A percentile compares a stretch with the other conserved stretches of the same genome.
These are phyloP conservation scores for Leucocoprinus birnbaumii DNA, from an alignment of 768 basidiomycete genomes.

Conservation along the genomic window DNA sequence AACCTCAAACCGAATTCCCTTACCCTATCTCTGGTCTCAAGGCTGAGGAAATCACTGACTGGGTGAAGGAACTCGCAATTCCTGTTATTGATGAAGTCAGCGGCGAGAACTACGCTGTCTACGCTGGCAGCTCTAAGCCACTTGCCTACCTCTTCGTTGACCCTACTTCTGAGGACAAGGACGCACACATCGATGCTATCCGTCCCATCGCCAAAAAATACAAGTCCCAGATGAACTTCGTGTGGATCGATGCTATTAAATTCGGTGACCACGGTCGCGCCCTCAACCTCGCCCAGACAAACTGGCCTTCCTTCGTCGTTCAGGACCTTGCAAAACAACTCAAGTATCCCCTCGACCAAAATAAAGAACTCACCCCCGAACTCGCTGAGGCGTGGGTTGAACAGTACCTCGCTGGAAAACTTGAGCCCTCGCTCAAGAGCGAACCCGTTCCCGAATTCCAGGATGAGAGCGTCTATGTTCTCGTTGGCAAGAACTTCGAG, in stretches of 20 bases:
- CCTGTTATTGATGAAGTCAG: slow-evolving; percentile 91
- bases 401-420: slow-evolving; percentile 66
- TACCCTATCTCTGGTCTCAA: slow-evolving; percentile 56
- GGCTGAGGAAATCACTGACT: slow-evolving; percentile 63
- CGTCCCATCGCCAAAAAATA: slow-evolving; percentile 76
- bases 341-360: slow-evolving; percentile 86
- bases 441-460: slow-evolving; percentile 83
- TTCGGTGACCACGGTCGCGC: slow-evolving; percentile 96
- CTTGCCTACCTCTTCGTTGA: slow-evolving; percentile 95
- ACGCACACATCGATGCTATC: slow-evolving; percentile 63
- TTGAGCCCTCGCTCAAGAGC: slow-evolving; percentile 86
- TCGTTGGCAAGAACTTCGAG: slow-evolving; percentile 91
- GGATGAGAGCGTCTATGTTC: slow-evolving; percentile 74
- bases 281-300: slow-evolving; percentile 79
- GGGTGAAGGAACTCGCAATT: slow-evolving; percentile 81
- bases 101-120: slow-evolving; percentile 88
- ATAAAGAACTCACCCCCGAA: slow-evolving; percentile 54
- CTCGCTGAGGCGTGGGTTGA: slow-evolving; percentile 58
- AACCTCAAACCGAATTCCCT: slow-evolving; percentile 68
- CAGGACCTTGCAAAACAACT: slow-evolving; percentile 82
- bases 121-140: slow-evolving; percentile 80
- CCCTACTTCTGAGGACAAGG: slow-evolving; percentile 62
- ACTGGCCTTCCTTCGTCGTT: slow-evolving; percentile 94
- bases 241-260: slow-evolving; percentile 95
- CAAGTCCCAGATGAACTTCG: slow-evolving; percentile 92